phyloP scores from a whole-genome alignment of 768 basidiomycete genomes.

The Russula emetica region DNA sequence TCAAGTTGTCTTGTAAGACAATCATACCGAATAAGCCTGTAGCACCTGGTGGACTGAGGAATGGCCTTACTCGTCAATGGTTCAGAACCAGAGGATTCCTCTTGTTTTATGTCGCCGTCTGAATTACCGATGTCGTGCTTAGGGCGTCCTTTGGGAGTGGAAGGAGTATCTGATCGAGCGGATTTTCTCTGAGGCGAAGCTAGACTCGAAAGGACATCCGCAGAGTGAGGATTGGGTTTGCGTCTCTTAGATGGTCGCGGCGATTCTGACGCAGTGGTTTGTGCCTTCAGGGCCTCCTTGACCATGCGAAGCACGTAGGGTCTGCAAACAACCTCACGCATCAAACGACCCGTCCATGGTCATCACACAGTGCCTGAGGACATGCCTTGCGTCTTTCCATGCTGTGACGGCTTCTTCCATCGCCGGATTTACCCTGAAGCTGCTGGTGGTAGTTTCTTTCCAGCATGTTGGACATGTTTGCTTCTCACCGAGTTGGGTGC shows the following conservation, averaged over 20 bases:
- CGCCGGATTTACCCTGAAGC: conserved; percentile 37
- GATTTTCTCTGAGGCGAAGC: background rate
- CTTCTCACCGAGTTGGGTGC: conserved; percentile 34
- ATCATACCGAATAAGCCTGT: background rate
- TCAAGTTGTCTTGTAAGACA: conserved; percentile 1
- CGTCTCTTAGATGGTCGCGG: conserved; percentile 23
- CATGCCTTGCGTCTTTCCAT: conserved; percentile 38
- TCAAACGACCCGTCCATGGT: conserved; percentile 8
- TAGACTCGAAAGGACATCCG: background rate
- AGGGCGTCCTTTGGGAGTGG: background rate
- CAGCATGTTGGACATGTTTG: conserved; percentile 41
- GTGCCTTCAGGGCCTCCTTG: conserved; percentile 6
- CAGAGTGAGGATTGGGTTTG: conserved; percentile 23
- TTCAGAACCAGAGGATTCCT: background rate
- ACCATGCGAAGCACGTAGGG: conserved; percentile 18
- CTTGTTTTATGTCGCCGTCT: conserved; percentile 6
- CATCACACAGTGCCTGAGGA: conserved; percentile 12
- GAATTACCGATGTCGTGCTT: background rate
- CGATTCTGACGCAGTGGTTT: conserved; percentile 1
- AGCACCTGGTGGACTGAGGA: background rate
- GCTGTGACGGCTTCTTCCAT: conserved; percentile 38
- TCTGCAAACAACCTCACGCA: conserved; percentile 10
- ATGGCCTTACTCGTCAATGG: conserved; percentile 1
- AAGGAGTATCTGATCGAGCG: background rate
- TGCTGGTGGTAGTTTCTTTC: conserved; percentile 33